These are phyloP conservation scores for Scenedesmus sp. DNA, from an alignment of 163 green algal species.

Conservation along the genomic window DNA sequence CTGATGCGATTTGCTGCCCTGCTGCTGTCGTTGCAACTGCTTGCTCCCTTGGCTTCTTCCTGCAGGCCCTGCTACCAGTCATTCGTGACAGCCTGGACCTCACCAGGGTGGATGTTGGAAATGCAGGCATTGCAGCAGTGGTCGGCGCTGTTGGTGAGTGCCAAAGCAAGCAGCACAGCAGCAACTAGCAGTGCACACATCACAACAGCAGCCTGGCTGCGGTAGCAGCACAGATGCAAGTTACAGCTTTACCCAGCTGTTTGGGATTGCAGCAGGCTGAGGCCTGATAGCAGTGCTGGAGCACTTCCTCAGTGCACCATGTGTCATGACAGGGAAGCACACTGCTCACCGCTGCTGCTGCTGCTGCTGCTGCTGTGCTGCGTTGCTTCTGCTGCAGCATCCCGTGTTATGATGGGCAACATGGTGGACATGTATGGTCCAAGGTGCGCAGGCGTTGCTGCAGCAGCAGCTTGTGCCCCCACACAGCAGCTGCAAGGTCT, in stretches of 20 bases:
- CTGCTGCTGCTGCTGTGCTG: not conserved
- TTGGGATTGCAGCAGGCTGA: not conserved
- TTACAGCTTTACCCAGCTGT: no score
- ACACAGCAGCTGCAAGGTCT: not conserved
- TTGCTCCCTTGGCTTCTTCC: not conserved
- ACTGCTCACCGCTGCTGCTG: not conserved
- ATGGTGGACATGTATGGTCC: slow-evolving; percentile 84
- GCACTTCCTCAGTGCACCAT: no score
- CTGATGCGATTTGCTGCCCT: not conserved
- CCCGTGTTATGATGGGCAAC: slow-evolving; percentile 85
- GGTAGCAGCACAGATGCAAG: not conserved
- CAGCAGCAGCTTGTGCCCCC: not conserved
- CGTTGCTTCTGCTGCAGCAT: slow-evolving; percentile 43
- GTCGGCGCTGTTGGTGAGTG: slow-evolving; percentile 79
- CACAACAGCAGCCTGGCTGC: not conserved
- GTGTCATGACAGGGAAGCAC: not conserved
- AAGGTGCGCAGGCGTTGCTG: slow-evolving; percentile 34
- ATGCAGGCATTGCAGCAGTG: slow-evolving; percentile 69
- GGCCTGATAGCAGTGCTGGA: no score
- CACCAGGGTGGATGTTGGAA: slow-evolving; percentile 39
- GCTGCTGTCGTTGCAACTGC: not conserved
- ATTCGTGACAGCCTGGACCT: slow-evolving; percentile 88
- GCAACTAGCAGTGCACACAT: not conserved
- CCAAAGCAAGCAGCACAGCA: not conserved
- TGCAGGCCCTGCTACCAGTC: slow-evolving; percentile 77